Percentiles rank a stretch among this genome's conserved stretches.
These are phyloP conservation scores for Cryphonectria naterciae DNA, from an alignment of 2,329 filamentous ascomycete genomes.

Conservation along the genomic window DNA sequence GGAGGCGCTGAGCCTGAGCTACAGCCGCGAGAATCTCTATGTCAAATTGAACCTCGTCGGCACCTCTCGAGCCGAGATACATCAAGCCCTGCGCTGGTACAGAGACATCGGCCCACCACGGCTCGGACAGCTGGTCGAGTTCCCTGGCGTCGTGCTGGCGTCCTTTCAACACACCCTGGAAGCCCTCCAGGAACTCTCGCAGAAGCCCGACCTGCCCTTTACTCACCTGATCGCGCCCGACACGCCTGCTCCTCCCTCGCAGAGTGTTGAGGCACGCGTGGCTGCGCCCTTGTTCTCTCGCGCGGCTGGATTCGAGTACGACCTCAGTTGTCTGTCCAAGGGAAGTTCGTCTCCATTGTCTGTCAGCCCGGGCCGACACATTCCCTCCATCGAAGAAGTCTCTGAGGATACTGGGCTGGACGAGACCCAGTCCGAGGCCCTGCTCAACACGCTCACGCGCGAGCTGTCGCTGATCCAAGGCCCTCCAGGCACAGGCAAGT, in stretches of 20 bases:
- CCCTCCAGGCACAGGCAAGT: conserved; percentile 72
- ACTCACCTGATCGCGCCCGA: conserved; percentile 48
- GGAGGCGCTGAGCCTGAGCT: conserved; percentile 37
- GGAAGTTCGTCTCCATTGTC: conserved; percentile 32
- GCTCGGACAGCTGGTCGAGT: conserved; percentile 56
- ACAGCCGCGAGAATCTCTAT: conserved; percentile 37
- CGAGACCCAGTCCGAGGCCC: conserved; percentile 51
- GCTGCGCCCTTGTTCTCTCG: conserved; percentile 56
- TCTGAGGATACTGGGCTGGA: conserved; percentile 53
- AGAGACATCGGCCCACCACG: conserved; percentile 25
- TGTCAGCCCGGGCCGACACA: conserved; percentile 20
- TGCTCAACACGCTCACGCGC: conserved; percentile 56
- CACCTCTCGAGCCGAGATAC: conserved; percentile 30
- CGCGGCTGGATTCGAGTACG: conserved; percentile 52
- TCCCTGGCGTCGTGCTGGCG: conserved; percentile 62
- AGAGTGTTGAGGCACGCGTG: conserved; percentile 35
- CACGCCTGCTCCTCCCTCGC: conserved; percentile 16
- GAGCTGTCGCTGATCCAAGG: conserved; percentile 68
- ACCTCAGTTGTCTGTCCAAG: conserved; percentile 42
- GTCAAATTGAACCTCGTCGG: conserved; percentile 40
- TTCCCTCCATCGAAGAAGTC: conserved; percentile 33
- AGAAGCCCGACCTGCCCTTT: conserved; percentile 51
- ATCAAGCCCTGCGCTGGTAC: conserved; percentile 39
- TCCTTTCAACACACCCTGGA: conserved; percentile 61
- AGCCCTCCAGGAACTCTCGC: conserved; percentile 58